Evolutionary conservation across 2,329 filamentous ascomycete species (phyloP).

Genomic region (Botrytis paeoniae): DNA sequence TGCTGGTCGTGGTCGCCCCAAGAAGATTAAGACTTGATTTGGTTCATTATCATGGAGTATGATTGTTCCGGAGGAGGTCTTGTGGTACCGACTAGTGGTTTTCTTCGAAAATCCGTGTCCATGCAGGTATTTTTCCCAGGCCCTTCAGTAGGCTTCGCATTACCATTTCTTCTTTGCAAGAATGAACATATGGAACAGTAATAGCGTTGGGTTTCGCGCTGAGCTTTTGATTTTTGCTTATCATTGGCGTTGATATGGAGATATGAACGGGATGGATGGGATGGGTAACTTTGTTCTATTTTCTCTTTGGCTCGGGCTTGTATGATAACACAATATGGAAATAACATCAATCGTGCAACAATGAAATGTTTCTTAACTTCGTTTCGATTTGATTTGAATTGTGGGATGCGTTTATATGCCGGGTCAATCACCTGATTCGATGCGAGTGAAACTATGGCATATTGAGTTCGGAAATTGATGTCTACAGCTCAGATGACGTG

Average conservation of each 20-base stretch:
- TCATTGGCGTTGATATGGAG: background rate
- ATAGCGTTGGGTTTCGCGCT: background rate
- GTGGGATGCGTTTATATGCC: background rate
- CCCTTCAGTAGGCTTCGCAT: background rate
- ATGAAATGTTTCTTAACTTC: background rate
- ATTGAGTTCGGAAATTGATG: no score
- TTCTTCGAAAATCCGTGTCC: background rate
- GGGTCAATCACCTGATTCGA: background rate
- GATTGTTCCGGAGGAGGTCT: background rate
- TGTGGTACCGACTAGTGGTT: background rate
- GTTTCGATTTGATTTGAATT: background rate
- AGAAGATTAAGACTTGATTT: slow-evolving; percentile 15
- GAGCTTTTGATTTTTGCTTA: slow-evolving; percentile 2
- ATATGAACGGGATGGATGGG: background rate
- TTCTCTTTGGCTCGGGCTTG: slow-evolving; percentile 3
- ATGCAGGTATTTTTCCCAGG: background rate
- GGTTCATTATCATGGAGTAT: background rate
- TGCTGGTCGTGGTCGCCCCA: slow-evolving; percentile 17
- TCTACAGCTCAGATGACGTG: no score
- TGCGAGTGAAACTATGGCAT: background rate
- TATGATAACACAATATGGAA: background rate
- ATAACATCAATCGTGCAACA: background rate
- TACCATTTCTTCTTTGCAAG: background rate
- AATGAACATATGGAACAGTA: background rate
- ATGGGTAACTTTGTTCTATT: background rate